These are phyloP conservation scores for Fereydounia khargensis DNA, from an alignment of 1,284 basidiomycete genomes.

Conservation along the genomic window DNA sequence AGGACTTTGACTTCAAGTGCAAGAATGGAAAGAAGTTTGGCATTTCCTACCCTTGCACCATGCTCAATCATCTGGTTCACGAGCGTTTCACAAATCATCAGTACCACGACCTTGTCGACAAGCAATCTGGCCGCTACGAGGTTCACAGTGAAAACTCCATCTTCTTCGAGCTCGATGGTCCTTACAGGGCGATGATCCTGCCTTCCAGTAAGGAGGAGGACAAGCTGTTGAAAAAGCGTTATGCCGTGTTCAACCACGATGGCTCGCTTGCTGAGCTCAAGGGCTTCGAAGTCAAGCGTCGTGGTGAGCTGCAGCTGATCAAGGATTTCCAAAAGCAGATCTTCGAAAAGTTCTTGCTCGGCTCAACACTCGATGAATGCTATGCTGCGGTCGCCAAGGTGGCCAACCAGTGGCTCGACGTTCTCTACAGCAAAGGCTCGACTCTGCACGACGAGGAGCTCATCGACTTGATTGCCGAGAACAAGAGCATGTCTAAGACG, in stretches of 20 bases:
- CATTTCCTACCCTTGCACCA: slow-evolving; percentile 98
- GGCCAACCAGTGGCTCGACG: slow-evolving; percentile 96
- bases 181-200: slow-evolving; percentile 98
- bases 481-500: slow-evolving; percentile 96
- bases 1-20: slow-evolving; percentile 94
- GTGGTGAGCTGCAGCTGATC: slow-evolving; percentile 97
- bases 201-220: slow-evolving; percentile 99
- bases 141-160: slow-evolving; percentile 98
- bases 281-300: slow-evolving; percentile 97
- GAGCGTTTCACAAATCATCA: slow-evolving; percentile 95
- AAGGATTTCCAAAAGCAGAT: slow-evolving; percentile 99
- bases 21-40: slow-evolving; percentile 80
- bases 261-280: slow-evolving; percentile 95
- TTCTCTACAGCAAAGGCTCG: slow-evolving; percentile 82
- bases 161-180: slow-evolving; percentile 98
- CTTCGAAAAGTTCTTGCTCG: slow-evolving; percentile 94
- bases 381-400: slow-evolving; percentile 90
- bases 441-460: slow-evolving; percentile 86
- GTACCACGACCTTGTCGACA: slow-evolving; percentile 85
- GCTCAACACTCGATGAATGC: slow-evolving; percentile 88
- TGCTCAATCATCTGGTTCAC: slow-evolving; percentile 98
- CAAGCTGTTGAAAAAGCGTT: slow-evolving; percentile 97
- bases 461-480: slow-evolving; percentile 96
- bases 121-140: slow-evolving; percentile 76
- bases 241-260: slow-evolving; percentile 99